Base-by-base conservation (phyloP, 2,329 filamentous ascomycete genomes). In the Cryphonectria nitschkei region DNA sequence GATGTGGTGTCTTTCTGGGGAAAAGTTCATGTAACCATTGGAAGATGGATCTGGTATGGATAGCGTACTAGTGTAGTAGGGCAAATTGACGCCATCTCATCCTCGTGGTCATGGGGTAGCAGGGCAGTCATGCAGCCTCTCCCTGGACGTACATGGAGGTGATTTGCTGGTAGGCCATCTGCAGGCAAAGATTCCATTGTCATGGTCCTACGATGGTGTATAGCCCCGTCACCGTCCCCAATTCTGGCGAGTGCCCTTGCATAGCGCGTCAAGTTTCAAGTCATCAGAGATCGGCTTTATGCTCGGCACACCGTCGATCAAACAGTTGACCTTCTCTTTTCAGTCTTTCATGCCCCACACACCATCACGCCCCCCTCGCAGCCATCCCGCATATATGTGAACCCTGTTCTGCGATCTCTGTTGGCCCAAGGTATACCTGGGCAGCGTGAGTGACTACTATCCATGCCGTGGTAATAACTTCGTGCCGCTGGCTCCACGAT, bases 201-300 rank as follows among this genome's bases (percentile, higher is more conserved):
- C 32, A 61, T 39, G 9, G 58, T 39, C 58, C 58, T 61, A 4
- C 46, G 22, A 19, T 50, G 46, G 46, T 50, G n/a, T 8, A 22
- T 9, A 19, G 22, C 6, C 46, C 29, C 58, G 22, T 32, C 29
- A 14, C 32, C 32, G 16, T 39, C 34, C 14, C 58, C 22, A 39
- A 32, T 34, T 32, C n/a, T 39, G 16, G 32, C 63, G 13, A 66
- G 52, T 65, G 65, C 61, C 69, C 65, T 69, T 70, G 69, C 69
- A 71, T 71, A 60, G 69, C 63, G 69, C 64, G 71, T 71, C 67
- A 73, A 71, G 71, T 73, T 73, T 73, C 71, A 73, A 66, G 58
- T 71, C 66, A 29, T 70, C 22, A 34, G 32, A 62, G 65, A 67
- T 67, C 66, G 71, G 67, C 69, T 54, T 71, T 69, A 69, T 66